A percentile compares a stretch with the other conserved stretches of the same genome.
These are phyloP conservation scores for Bonia amplexicaulis DNA, from an alignment of 176 grass and related monocot genomes.

Conservation along the genomic window DNA sequence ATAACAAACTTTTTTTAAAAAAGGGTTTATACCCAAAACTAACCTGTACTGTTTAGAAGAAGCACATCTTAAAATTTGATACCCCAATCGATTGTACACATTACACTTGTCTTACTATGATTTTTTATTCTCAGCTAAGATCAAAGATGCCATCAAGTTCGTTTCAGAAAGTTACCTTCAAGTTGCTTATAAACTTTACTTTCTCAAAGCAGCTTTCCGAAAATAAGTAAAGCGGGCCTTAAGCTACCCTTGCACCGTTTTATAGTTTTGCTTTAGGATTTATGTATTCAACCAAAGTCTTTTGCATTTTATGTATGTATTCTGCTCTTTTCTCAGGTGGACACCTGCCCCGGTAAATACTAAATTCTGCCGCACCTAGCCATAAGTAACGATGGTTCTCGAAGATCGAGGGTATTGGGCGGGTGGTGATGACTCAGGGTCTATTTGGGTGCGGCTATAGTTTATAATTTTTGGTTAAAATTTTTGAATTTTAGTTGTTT, in stretches of 20 bases:
- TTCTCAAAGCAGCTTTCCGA: conserved; percentile 5
- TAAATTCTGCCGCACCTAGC: not conserved
- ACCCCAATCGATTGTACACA: not conserved
- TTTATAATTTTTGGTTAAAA: no score
- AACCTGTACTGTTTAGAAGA: not conserved
- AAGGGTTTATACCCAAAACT: not conserved
- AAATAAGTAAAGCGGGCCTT: not conserved
- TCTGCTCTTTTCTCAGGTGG: not conserved
- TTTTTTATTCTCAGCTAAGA: not conserved
- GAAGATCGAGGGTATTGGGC: not conserved
- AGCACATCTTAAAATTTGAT: not conserved
- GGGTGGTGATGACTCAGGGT: not conserved
- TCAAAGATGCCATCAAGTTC: not conserved
- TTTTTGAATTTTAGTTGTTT: no score
- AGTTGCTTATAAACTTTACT: not conserved
- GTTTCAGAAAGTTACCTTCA: conserved; percentile 4
- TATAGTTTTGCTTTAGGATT: not conserved
- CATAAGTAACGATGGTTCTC: not conserved
- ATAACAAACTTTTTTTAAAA: no score
- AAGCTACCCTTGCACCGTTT: not conserved
- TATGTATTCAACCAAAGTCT: not conserved
- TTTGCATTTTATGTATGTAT: not conserved
- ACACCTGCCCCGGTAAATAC: not conserved
- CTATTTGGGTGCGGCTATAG: no score
- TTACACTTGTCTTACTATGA: not conserved